Evolutionary conservation across 2,329 filamentous ascomycete genomes (phyloP), one percentile per base, ranked within the genome.

Genomic region (Apiospora rasikravindrae): DNA sequence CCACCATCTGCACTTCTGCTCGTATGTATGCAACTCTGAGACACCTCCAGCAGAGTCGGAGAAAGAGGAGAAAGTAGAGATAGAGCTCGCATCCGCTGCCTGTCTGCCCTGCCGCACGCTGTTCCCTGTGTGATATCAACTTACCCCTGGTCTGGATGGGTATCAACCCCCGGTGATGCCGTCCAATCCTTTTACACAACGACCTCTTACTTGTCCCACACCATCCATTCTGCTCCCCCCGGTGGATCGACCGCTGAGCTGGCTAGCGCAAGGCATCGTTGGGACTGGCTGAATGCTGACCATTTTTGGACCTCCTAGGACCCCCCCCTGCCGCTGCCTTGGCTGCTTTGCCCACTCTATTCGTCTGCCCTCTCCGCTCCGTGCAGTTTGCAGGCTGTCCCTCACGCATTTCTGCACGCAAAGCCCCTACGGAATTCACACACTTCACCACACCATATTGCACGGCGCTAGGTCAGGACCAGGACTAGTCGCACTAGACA

Each of bases 231-330:
- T 64, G 57, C 57, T 64, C 7, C 53, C 53, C 67, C 67, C 74
- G 61, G 72, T 77, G 75, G 77, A 76, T 75, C 73, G 76, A 72
- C 57, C 78, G 79, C 75, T 80, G 79, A 76, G 79, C 77, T 80
- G 79, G 78, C 78, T 68, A 74, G 74, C 75, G 73, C 74, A 71
- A 64, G 57, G 57, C 57, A n/a, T 42, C 47, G 64, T 47, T 67
- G 66, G 45, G 69, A 51, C 45, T 51, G 53, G 61, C 57, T 33
- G 61, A 67, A 70, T 40, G 64, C 33, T 44, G 68, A 57, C 64
- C 71, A 22, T 69, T 42, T 45, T 37, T 37, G 33, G 33, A 6
- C 33, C 33, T n/a, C 71, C 70, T 40, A 67, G 70, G 71, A 69
- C 69, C 71, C 74, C 75, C 73, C 76, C 74, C 76, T 77, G 67